A percentile compares a stretch with the other conserved stretches of the same genome.
phyloP scores from a whole-genome alignment of 2,329 filamentous ascomycete species.

The Nemania sp. region DNA sequence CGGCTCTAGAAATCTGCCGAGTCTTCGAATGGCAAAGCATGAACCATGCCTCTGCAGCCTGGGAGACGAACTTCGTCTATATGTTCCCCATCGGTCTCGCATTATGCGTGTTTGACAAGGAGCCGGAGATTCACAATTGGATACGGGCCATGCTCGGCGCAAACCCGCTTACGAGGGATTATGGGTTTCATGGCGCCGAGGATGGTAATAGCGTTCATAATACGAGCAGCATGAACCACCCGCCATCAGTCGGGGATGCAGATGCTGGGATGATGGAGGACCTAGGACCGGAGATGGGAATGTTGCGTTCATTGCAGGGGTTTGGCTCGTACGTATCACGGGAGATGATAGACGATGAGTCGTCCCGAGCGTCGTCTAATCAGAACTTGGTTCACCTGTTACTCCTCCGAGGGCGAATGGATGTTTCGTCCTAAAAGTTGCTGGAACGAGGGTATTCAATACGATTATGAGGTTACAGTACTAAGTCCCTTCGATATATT shows the following conservation, averaged over 20 bases:
- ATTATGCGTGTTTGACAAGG: conserved; percentile 18
- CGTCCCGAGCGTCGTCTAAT: neutral
- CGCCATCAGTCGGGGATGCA: no score
- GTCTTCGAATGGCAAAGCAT: conserved; percentile 19
- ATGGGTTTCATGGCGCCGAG: neutral
- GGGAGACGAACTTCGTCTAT: conserved; percentile 21
- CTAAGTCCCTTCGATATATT: neutral
- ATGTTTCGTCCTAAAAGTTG: conserved; percentile 2
- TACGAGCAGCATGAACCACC: neutral
- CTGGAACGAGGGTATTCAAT: neutral
- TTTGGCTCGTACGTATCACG: conserved; percentile 15
- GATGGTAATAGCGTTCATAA: neutral
- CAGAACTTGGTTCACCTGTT: conserved; percentile 17
- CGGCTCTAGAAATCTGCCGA: conserved; percentile 11
- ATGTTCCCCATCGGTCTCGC: conserved; percentile 19
- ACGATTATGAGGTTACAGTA: neutral
- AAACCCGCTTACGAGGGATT: conserved; percentile 13
- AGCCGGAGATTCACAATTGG: conserved; percentile 11
- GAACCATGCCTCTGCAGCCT: neutral
- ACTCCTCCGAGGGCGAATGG: conserved; percentile 14
- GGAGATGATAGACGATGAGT: conserved; percentile 5
- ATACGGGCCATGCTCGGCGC: conserved; percentile 15
- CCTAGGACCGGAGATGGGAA: neutral
- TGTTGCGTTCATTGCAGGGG: neutral
- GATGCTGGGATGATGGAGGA: neutral